Conservation (phyloP, 352 stramenopile species). For the Pythium folliculosum region DNA sequence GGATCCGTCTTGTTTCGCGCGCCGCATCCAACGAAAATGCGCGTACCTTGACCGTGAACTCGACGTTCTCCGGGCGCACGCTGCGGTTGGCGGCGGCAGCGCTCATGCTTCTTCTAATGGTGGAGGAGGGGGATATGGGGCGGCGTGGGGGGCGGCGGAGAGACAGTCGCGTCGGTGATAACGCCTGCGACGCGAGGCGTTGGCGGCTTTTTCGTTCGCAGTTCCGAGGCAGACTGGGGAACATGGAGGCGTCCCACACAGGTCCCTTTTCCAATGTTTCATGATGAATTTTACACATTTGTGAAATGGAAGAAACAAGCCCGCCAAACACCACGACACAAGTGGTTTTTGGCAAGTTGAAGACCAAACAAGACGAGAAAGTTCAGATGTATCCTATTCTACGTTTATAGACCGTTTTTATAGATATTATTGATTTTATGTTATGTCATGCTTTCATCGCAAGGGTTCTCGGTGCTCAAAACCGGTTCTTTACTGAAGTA, state of each 20-base stretch:
- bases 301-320: not conserved
- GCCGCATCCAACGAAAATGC: not conserved
- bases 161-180: not conserved
- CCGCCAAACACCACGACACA: not conserved
- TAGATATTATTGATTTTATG: too few species aligned
- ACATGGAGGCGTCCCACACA: not conserved
- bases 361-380: conserved; percentile 5
- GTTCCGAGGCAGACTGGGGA: not conserved
- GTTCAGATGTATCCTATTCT: not conserved
- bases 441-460: too few species aligned
- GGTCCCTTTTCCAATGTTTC: conserved; percentile 1
- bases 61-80: conserved; percentile 91
- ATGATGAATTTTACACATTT: not conserved
- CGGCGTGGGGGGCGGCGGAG: not conserved
- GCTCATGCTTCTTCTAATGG: not conserved
- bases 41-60: conserved; percentile 94
- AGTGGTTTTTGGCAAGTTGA: conserved; percentile 13
- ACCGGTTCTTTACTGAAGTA: conserved; percentile 26
- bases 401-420: not conserved
- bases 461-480: not conserved
- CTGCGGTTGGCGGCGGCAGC: conserved; percentile 64
- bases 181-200: conserved; percentile 9
- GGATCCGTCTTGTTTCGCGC: not conserved
- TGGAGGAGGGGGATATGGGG: not conserved
- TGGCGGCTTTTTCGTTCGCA: conserved; percentile 10